A percentile compares a stretch with the other conserved stretches of the same genome.
Evolutionary conservation across 305 asterid species (phyloP).

Genomic region (Fraxinus sp.): DNA sequence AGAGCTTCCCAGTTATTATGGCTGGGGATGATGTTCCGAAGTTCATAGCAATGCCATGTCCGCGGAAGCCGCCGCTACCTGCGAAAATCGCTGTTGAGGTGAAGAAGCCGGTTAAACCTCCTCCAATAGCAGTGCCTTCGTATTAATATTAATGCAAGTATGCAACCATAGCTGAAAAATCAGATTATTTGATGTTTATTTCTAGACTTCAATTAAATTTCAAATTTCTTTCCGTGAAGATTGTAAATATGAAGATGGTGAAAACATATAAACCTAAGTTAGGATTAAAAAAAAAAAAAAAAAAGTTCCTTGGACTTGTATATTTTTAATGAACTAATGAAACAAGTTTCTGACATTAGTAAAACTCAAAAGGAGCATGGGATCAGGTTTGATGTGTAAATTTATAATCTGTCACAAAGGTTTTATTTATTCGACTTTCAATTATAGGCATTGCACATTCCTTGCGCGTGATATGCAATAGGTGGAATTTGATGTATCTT

Average conservation of each 20-base stretch:
- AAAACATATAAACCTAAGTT: too few relatives aligned
- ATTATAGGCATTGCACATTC: too few relatives aligned
- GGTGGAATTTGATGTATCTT: too few relatives aligned
- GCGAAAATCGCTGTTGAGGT: not conserved
- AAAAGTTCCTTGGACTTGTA: too few relatives aligned
- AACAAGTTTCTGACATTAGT: too few relatives aligned
- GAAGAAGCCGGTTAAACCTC: not conserved
- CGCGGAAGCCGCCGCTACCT: not conserved
- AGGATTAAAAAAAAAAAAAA: too few relatives aligned
- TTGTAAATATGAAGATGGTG: not conserved
- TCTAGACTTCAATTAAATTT: not conserved
- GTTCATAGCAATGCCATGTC: constrained; percentile 31
- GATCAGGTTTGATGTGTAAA: too few relatives aligned
- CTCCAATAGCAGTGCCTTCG: constrained; percentile 5
- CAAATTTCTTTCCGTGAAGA: not conserved
- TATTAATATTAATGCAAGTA: not conserved
- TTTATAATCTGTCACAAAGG: too few relatives aligned
- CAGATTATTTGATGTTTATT: not conserved
- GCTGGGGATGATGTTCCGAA: constrained; percentile 34
- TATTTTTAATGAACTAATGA: too few relatives aligned
- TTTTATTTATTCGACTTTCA: too few relatives aligned
- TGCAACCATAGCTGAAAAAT: not conserved
- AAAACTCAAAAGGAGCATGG: too few relatives aligned
- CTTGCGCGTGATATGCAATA: too few relatives aligned
- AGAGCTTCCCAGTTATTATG: constrained; percentile 31